A percentile compares a stretch with the other conserved stretches of the same genome.
Evolutionary conservation across 441 rosid species (phyloP).

Genomic region (Syzygium malaccense): DNA sequence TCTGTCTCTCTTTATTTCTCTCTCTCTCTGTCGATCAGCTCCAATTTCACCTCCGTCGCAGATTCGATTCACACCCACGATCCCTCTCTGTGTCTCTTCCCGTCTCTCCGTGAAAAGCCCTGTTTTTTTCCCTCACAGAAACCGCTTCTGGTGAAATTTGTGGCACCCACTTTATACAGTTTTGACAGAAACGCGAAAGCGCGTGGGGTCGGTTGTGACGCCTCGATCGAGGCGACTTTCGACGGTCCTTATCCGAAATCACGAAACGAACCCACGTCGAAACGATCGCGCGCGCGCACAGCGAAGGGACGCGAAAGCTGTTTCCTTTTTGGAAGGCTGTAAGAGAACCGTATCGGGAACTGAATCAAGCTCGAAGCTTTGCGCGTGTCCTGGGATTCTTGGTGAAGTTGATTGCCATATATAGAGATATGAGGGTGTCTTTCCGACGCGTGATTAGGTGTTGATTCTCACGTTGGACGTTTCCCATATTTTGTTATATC

Average conservation of each 20-base stretch:
- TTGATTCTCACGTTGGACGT: not conserved
- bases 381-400: not conserved
- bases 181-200: not conserved
- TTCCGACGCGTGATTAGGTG: not conserved
- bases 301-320: accelerated
- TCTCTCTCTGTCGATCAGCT: not conserved
- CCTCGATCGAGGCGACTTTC: not conserved
- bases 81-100: not conserved
- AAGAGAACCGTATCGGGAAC: accelerated
- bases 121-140: no score
- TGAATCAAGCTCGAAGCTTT: not conserved
- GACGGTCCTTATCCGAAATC: not conserved
- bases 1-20: not conserved
- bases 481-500: not conserved
- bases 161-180: accelerated
- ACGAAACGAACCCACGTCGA: not conserved
- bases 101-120: not conserved
- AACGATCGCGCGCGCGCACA: not conserved
- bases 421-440: accelerated
- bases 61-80: not conserved
- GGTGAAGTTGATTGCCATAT: not conserved
- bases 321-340: not conserved
- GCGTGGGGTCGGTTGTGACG: not conserved
- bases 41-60: not conserved
- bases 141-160: no score